These are phyloP conservation scores for Saccharomycopsis selenospora DNA, from an alignment of 805 yeast genomes.

Conservation along the genomic window DNA sequence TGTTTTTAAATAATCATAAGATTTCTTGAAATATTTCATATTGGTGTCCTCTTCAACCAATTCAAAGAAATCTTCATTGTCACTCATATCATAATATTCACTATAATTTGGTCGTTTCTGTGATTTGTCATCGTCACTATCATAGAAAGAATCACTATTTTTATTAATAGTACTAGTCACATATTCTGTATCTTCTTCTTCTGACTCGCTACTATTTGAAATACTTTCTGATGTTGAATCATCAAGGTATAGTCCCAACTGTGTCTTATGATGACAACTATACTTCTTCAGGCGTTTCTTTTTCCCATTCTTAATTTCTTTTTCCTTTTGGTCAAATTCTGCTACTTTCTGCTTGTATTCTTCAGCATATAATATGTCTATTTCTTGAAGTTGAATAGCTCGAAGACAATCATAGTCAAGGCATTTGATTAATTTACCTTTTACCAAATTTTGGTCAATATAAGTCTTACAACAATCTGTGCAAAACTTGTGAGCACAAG, in stretches of 20 bases:
- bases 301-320: constrained; percentile 15
- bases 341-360: constrained; percentile 4
- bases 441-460: constrained; percentile 36
- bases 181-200: background rate
- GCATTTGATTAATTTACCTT: constrained; percentile 52
- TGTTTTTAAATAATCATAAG: constrained; percentile 16
- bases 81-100: constrained; percentile 4
- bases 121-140: background rate
- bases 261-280: constrained; percentile 24
- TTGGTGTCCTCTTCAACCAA: constrained; percentile 7
- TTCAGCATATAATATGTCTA: constrained; percentile 28
- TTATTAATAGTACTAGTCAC: background rate
- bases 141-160: background rate
- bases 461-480: constrained; percentile 59
- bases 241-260: constrained; percentile 12
- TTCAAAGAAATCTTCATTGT: constrained; percentile 13
- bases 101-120: background rate
- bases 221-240: background rate
- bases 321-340: constrained; percentile 10
- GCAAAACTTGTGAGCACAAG: constrained; percentile 70
- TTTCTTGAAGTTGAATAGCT: constrained; percentile 37
- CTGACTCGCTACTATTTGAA: background rate
- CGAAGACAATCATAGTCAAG: constrained; percentile 50
- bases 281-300: constrained; percentile 2
- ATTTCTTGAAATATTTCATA: constrained; percentile 16